Base-by-base conservation (phyloP, 495 filamentous ascomycete genomes). In the Penicillium atrosanguineum region DNA sequence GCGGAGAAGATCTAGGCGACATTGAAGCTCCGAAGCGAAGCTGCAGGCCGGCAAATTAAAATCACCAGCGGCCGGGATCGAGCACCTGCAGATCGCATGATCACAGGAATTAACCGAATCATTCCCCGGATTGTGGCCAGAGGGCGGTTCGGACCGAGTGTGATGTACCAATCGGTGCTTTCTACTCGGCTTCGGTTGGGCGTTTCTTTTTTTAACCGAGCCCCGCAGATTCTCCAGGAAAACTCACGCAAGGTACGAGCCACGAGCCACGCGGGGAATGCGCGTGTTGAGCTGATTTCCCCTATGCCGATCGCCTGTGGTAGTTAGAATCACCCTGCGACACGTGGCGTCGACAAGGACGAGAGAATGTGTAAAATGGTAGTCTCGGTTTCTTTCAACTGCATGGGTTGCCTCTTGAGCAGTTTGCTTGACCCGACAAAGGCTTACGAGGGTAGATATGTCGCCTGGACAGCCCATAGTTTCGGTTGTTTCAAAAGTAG, bases 101-200 rank as follows among this genome's bases (percentile, higher is more conserved):
- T 42, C 25, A 8, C 6, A 15, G 1, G 14, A 56, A 44, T 65
- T 65, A 65, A 57, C 62, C 62, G 62, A 61, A 12, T 23, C 3
- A 23, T 57, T 60, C 62, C 62, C 62, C 62, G 48, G 55, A 62
- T 58, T 19, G 26, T 47, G 31, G 25, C 45, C 28, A 7, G 44
- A 25, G 20, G 11, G 20, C 51, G 34, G 55, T 53, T 45, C 45
- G 40, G 46, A 46, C 55, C 50, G 46, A 53, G 46, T 25, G 20
- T 0, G 38, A 15, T 21, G 20, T 15, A 15, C 38, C 38, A 40
- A 40, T 40, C 38, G 38, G 38, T 40, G 31, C 31, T 34, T 34
- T 34, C 31, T 5, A 34, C 9, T 34, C 31, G 31, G 12, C 31
- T 31, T 31, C 7, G 28, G 28, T 31, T 31, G 3, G 7, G 28